phyloP scores from a whole-genome alignment of 2,329 filamentous ascomycete species.

The Pleurostoma richardsiae region DNA sequence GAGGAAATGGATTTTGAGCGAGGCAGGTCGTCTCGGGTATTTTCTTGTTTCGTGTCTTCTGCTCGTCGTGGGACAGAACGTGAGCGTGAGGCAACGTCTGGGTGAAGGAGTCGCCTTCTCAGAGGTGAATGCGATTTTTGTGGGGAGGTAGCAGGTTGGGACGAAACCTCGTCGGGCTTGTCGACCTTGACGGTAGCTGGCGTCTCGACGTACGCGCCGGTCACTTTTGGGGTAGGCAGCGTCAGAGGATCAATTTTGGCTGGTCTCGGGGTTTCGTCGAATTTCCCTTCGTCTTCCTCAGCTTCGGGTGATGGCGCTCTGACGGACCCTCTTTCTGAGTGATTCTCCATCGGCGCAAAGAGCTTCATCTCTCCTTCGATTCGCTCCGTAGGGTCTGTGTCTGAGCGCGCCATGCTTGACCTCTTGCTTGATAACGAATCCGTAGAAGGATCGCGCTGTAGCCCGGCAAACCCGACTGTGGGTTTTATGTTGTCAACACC shows the following conservation, averaged over 20 bases:
- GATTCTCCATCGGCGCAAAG: conserved; percentile 48
- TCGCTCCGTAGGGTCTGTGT: conserved; percentile 49
- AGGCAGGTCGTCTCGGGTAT: neutral
- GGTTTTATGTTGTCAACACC: conserved; percentile 20
- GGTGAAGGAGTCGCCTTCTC: neutral
- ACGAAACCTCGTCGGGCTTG: conserved; percentile 12
- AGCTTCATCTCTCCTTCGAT: conserved; percentile 52
- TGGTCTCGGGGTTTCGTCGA: conserved; percentile 43
- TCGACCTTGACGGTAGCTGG: conserved; percentile 40
- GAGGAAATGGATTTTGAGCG: conserved; percentile 20
- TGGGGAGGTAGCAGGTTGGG: conserved; percentile 8
- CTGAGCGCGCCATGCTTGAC: conserved; percentile 41
- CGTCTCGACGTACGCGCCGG: conserved; percentile 53
- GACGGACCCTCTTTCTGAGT: conserved; percentile 50
- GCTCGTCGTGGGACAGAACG: neutral
- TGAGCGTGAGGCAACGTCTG: neutral
- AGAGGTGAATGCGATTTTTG: neutral
- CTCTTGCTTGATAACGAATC: conserved; percentile 45
- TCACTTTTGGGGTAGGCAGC: conserved; percentile 48
- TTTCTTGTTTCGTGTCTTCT: neutral
- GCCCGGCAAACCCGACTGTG: conserved; percentile 40
- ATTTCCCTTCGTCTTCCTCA: conserved; percentile 19
- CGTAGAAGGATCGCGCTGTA: conserved; percentile 35
- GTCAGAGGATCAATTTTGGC: conserved; percentile 37
- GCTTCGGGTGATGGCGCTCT: conserved; percentile 40